These are phyloP conservation scores for Eimeria maxima DNA, from an alignment of 169 alveolate species.

Conservation along the genomic window DNA sequence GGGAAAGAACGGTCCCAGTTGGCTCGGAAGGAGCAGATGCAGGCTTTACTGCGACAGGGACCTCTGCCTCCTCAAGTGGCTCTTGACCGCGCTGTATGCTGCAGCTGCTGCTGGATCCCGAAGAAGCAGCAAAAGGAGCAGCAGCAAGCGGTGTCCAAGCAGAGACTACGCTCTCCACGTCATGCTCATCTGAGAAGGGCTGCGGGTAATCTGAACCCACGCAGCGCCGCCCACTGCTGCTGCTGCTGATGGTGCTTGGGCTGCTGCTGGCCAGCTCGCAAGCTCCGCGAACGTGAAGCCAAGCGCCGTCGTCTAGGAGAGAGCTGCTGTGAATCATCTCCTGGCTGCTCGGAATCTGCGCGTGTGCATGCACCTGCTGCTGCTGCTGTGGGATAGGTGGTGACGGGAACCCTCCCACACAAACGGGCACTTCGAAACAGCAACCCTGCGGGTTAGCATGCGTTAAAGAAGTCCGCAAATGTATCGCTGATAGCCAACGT, in stretches of 20 bases:
- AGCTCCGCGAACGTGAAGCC: background rate
- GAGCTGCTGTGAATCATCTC: conserved; percentile 16
- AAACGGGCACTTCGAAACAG: background rate
- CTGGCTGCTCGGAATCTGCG: background rate
- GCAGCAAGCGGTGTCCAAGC: background rate
- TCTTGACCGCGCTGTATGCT: background rate
- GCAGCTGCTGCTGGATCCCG: background rate
- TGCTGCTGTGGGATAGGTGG: background rate
- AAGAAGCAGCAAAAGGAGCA: background rate
- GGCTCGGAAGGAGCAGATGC: background rate
- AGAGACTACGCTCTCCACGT: background rate
- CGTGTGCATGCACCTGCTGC: background rate
- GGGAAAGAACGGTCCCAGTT: background rate
- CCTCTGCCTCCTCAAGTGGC: background rate
- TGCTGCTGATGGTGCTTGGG: background rate
- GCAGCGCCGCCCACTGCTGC: background rate
- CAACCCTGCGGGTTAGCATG: background rate
- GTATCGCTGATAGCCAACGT: background rate
- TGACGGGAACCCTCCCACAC: background rate
- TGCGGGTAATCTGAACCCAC: background rate
- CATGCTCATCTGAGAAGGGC: background rate
- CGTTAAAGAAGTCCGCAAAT: background rate
- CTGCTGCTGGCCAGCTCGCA: conserved; percentile 4
- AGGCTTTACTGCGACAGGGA: background rate
- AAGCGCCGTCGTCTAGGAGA: conserved; percentile 39